Evolutionary conservation across 192 early-diverging fungal genomes (phyloP), one percentile per base, ranked within the genome.

Genomic region (Chytriomyces sp.): DNA sequence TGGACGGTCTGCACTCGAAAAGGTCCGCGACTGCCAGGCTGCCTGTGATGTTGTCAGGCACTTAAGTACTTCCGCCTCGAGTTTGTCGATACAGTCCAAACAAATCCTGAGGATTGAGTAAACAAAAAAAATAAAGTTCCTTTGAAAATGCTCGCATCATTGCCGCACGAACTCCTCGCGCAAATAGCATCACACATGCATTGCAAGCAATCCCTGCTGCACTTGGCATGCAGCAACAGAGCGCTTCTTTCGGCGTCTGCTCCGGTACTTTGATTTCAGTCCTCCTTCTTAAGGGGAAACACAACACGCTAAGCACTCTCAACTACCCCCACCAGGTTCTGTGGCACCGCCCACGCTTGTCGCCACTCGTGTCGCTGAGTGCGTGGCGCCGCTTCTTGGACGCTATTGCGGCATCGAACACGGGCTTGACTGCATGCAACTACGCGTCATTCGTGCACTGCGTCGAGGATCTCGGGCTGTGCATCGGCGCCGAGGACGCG

Each of bases 401-500:
- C 67, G 76, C 67, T 49, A 18, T 77, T 16, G 76, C 66, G 9
- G 76, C 64, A 35, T 67, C 65, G 3, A 35, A 23, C 7, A 24
- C 43, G 64, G 45, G 26, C 11, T 16, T 43, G 16, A 68, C 76
- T 18, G 18, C 20, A 13, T 44, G 23, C 18, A 69, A 74, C 28
- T 79, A 79, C 50, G 69, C 66, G 6, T 61, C 23, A 18, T 62
- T 59, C 18, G 64, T 71, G 18, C 60, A 66, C 13, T 26, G 76
- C 69, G 75, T 78, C 24, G 80, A 81, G 20, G 77, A 79, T 67
- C 35, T 81, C 9, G 78, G 80, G 50, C 4, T 81, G 13, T 79
- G 65, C 79, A 77, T 81, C 9, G 79, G 79, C 8, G 76, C 65
- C 10, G 80, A 79, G 50, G 80, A 81, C 35, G 67, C 20, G 6